Conservation (phyloP, 352 stramenopile species). For the Phytophthora hibernalis region DNA sequence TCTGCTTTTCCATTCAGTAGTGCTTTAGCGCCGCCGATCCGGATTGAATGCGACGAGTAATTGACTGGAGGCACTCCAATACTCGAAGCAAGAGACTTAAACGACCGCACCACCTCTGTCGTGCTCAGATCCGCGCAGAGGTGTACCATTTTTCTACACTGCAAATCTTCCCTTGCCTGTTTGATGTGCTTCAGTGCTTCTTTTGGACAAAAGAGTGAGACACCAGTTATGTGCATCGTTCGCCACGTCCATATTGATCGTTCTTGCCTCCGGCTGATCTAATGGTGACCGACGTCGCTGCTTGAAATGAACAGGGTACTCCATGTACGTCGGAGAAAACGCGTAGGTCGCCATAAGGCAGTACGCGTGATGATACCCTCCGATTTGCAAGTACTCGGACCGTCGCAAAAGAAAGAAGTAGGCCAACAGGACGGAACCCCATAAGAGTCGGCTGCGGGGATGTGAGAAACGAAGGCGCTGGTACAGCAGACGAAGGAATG, state of each 20-base stretch:
- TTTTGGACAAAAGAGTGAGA: conserved; percentile 3
- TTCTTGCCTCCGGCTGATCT: conserved; percentile 7
- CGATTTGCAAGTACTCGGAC: conserved; percentile 6
- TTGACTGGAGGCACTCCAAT: not conserved
- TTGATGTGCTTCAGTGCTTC: conserved; percentile 4
- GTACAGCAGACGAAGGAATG: conserved; percentile 14
- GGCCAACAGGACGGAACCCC: conserved; percentile 7
- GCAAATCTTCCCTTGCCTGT: not conserved
- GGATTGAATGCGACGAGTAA: conserved; percentile 10
- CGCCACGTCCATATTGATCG: conserved; percentile 13
- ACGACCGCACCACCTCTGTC: not conserved
- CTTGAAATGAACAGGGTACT: not conserved
- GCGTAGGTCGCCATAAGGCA: conserved; percentile 1
- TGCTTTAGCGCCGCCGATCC: conserved; percentile 5
- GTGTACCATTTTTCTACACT: not conserved
- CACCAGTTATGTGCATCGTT: conserved; percentile 10
- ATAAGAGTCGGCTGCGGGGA: conserved; percentile 1
- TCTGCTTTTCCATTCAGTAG: conserved; percentile 5
- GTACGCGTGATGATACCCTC: not conserved
- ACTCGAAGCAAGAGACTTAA: not conserved
- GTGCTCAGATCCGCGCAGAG: not conserved
- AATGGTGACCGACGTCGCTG: conserved; percentile 8
- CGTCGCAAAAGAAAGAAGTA: conserved; percentile 22
- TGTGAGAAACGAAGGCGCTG: not conserved
- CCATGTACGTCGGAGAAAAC: conserved; percentile 7